Percentiles rank a stretch among this genome's conserved stretches.
These are phyloP conservation scores for Aspergillus sp. DNA, from an alignment of 2,329 filamentous ascomycete genomes.

Conservation along the genomic window DNA sequence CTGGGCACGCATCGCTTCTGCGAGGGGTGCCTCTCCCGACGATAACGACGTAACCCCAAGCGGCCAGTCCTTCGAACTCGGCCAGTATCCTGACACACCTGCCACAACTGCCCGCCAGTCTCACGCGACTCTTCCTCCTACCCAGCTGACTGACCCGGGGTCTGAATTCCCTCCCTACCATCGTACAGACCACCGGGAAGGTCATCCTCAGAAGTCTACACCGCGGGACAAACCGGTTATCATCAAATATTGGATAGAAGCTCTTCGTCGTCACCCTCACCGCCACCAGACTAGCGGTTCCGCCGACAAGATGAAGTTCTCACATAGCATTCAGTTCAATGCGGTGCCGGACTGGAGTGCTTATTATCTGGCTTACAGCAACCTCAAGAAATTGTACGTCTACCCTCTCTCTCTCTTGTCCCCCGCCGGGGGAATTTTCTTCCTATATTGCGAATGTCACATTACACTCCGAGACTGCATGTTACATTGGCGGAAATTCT, in stretches of 20 bases:
- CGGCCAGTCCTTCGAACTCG: constrained; percentile 39
- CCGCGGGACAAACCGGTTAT: constrained; percentile 17
- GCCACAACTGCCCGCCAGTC: constrained; percentile 8
- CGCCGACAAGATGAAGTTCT: constrained; percentile 96
- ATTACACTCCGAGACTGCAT: neutral
- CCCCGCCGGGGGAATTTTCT: constrained; percentile 5
- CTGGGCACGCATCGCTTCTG: constrained; percentile 30
- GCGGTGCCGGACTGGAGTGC: constrained; percentile 99
- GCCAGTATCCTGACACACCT: constrained; percentile 23
- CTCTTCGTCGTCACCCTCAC: constrained; percentile 30
- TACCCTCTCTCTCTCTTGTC: neutral
- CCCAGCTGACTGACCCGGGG: neutral
- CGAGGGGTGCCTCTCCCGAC: constrained; percentile 26
- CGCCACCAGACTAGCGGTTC: constrained; percentile 45
- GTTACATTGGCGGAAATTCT: constrained; percentile 1
- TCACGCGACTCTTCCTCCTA: constrained; percentile 8
- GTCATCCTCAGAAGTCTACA: neutral
- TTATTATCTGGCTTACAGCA: constrained; percentile 97
- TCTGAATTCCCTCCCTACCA: neutral
- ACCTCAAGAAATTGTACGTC: constrained; percentile 92
- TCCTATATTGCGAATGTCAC: constrained; percentile 9
- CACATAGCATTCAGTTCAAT: constrained; percentile 98
- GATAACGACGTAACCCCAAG: constrained; percentile 14
- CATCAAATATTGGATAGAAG: constrained; percentile 37
- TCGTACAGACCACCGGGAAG: neutral